A percentile compares a stretch with the other conserved stretches of the same genome.
These are phyloP conservation scores for Sarocladiaceae sp. DNA, from an alignment of 2,329 filamentous ascomycete species.

Conservation along the genomic window DNA sequence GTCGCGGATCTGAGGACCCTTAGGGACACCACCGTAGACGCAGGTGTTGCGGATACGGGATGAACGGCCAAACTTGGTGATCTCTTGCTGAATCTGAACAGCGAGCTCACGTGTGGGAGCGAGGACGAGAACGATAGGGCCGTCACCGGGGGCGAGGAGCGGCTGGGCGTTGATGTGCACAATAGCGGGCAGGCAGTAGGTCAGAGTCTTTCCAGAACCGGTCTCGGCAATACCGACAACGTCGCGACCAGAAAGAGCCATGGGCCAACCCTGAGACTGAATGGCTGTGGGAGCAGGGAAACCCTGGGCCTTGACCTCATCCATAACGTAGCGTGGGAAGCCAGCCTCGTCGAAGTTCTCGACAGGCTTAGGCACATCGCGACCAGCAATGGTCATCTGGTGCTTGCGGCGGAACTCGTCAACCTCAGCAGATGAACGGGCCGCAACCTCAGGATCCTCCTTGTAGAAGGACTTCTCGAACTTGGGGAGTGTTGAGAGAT, in stretches of 20 bases:
- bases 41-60: constrained; percentile 98
- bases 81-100: constrained; percentile 97
- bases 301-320: constrained; percentile 96
- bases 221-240: constrained; percentile 99
- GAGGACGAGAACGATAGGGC: constrained; percentile 91
- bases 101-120: constrained; percentile 96
- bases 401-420: constrained; percentile 82
- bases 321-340: constrained; percentile 95
- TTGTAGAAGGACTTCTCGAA: constrained; percentile 99
- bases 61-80: constrained; percentile 97
- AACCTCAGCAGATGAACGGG: constrained; percentile 71
- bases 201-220: constrained; percentile 97
- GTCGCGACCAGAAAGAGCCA: constrained; percentile 96
- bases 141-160: constrained; percentile 88
- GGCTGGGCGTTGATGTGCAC: constrained; percentile 99
- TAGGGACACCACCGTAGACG: constrained; percentile 97
- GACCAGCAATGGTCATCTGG: constrained; percentile 75
- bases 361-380: constrained; percentile 83
- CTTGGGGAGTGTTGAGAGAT: constrained; percentile 74
- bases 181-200: constrained; percentile 95
- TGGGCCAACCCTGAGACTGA: constrained; percentile 97
- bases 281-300: constrained; percentile 92
- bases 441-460: constrained; percentile 74
- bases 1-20: constrained; percentile 94
- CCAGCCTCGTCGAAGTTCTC: constrained; percentile 97